Conservation (phyloP, 2,329 filamentous ascomycete species). For the Ascomycota sp. region DNA sequence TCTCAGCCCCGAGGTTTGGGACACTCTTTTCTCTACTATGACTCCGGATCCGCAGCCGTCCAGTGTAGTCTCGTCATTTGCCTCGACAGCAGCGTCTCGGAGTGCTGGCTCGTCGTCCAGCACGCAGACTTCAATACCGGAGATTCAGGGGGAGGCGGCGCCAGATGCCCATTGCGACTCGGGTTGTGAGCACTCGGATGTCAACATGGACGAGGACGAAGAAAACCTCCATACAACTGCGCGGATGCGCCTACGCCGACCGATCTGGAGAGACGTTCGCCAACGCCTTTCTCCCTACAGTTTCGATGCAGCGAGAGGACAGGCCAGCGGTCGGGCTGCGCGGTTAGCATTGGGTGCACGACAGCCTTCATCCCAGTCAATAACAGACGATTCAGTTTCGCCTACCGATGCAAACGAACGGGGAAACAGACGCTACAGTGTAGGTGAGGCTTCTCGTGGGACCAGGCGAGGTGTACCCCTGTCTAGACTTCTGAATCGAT, state of each 20-base stretch:
- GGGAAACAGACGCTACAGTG: neutral
- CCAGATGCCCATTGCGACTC: slow-evolving; percentile 26
- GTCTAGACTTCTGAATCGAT: neutral
- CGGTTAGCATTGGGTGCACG: neutral
- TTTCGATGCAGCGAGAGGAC: neutral
- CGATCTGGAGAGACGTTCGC: neutral
- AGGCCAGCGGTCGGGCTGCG: neutral
- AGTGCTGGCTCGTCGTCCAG: slow-evolving; percentile 21
- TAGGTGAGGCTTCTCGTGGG: neutral
- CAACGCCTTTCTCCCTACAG: neutral
- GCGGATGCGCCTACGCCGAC: slow-evolving; percentile 3
- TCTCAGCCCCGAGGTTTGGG: slow-evolving; percentile 60
- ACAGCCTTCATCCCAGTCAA: neutral
- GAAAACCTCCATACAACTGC: slow-evolving; percentile 10
- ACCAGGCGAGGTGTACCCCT: neutral
- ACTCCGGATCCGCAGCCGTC: slow-evolving; percentile 63
- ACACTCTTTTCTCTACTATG: slow-evolving; percentile 57
- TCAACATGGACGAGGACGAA: slow-evolving; percentile 29
- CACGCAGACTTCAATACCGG: slow-evolving; percentile 15
- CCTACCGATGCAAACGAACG: neutral
- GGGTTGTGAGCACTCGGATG: slow-evolving; percentile 31
- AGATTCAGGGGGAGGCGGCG: slow-evolving; percentile 12
- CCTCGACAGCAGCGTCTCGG: slow-evolving; percentile 30
- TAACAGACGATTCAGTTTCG: neutral
- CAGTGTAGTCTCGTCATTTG: slow-evolving; percentile 63